These are phyloP conservation scores for Zarea fungicola DNA, from an alignment of 2,329 filamentous ascomycete genomes.

Conservation along the genomic window DNA sequence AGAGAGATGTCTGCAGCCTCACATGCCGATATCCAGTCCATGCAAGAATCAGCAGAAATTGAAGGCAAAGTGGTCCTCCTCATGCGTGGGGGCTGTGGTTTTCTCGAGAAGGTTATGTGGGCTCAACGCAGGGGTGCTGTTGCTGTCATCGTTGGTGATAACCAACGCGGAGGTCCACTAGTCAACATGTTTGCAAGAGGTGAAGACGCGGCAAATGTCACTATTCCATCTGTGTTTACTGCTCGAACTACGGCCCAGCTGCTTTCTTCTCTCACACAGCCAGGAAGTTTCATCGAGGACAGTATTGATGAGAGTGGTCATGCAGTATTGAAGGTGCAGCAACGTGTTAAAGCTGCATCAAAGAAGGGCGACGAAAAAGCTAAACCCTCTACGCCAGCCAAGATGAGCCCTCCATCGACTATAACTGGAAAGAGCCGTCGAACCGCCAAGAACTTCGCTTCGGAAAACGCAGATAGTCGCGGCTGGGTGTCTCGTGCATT, in stretches of 20 bases:
- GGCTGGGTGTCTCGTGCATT: conserved; percentile 45
- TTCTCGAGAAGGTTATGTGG: conserved; percentile 97
- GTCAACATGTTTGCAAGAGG: conserved; percentile 98
- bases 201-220: conserved; percentile 82
- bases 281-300: conserved; percentile 58
- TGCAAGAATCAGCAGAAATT: conserved; percentile 91
- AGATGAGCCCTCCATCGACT: conserved; percentile 21
- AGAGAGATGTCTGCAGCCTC: conserved; percentile 34
- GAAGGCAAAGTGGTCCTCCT: conserved; percentile 87
- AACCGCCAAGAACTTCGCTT: conserved; percentile 21
- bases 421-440: conserved; percentile 21
- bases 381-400: conserved; percentile 25
- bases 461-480: conserved; percentile 8
- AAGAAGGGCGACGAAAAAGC: conserved; percentile 23
- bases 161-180: conserved; percentile 79
- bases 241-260: conserved; percentile 92
- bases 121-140: conserved; percentile 84
- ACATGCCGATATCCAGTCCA: conserved; percentile 87
- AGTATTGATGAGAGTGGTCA: conserved; percentile 56
- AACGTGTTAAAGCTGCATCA: conserved; percentile 31
- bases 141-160: conserved; percentile 89
- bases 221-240: conserved; percentile 91
- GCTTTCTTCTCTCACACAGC: conserved; percentile 78
- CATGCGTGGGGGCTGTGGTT: conserved; percentile 90
- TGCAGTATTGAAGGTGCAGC: conserved; percentile 48